phyloP scores from a whole-genome alignment of 305 asterid genomes.

The Salvia sclarea region DNA sequence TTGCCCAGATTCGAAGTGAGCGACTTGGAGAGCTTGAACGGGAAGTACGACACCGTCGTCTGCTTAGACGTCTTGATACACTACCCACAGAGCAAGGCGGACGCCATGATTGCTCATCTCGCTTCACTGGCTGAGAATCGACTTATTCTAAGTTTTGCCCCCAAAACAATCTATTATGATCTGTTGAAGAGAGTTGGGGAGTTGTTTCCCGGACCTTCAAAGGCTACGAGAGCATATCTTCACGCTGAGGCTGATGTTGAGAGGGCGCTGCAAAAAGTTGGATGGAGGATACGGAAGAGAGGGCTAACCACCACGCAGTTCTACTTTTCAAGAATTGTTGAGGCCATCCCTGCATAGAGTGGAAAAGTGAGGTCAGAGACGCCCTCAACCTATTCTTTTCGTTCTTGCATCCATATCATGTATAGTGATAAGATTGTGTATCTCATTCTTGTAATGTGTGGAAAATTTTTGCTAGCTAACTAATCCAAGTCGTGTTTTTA shows the following conservation, averaged over 20 bases:
- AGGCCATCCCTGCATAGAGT: slow-evolving; percentile 77
- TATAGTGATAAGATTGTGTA: slow-evolving; percentile 40
- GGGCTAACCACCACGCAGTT: slow-evolving; percentile 82
- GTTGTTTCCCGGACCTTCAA: slow-evolving; percentile 96
- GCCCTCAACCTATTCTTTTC: neutral
- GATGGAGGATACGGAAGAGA: slow-evolving; percentile 87
- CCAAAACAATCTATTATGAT: slow-evolving; percentile 78
- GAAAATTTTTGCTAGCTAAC: slow-evolving; percentile 33
- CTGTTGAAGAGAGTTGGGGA: slow-evolving; percentile 87
- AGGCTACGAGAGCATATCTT: slow-evolving; percentile 95
- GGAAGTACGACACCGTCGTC: slow-evolving; percentile 81
- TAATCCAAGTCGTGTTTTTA: slow-evolving; percentile 1
- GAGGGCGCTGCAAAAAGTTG: slow-evolving; percentile 80
- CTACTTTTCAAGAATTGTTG: slow-evolving; percentile 80
- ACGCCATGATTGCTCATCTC: slow-evolving; percentile 90
- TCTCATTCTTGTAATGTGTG: slow-evolving; percentile 30
- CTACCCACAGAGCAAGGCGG: slow-evolving; percentile 93
- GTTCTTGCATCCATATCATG: slow-evolving; percentile 29
- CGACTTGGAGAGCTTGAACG: slow-evolving; percentile 86
- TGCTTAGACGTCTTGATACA: slow-evolving; percentile 94
- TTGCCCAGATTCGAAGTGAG: slow-evolving; percentile 80
- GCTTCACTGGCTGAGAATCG: slow-evolving; percentile 87
- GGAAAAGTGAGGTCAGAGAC: slow-evolving; percentile 44
- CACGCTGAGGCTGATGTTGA: slow-evolving; percentile 92
- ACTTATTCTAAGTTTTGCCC: slow-evolving; percentile 86